A percentile compares a stretch with the other conserved stretches of the same genome.
Evolutionary conservation across 176 grass and related monocot species (phyloP).

Genomic region (Dactylis glomerata): DNA sequence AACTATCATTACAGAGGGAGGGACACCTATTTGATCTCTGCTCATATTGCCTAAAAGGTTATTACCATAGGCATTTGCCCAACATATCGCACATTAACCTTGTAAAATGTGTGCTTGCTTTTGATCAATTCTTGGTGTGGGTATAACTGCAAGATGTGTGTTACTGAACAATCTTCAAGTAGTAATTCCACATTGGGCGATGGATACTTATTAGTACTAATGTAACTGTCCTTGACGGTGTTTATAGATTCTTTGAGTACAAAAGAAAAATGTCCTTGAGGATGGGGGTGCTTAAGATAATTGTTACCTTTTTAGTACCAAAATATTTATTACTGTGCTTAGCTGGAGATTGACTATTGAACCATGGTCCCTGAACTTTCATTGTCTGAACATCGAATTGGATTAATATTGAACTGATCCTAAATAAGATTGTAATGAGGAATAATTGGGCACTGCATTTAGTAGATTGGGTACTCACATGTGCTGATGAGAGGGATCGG

Average conservation of each 20-base stretch:
- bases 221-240: not conserved
- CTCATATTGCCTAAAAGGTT: not conserved
- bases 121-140: not conserved
- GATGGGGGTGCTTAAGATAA: not conserved
- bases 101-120: not conserved
- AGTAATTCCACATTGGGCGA: not conserved
- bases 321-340: not conserved
- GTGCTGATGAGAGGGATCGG: not conserved
- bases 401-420: not conserved
- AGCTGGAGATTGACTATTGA: constrained; percentile 7
- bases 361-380: not conserved
- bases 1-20: not conserved
- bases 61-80: not conserved
- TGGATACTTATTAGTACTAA: not conserved
- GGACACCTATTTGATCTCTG: not conserved
- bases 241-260: constrained; percentile 6
- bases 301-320: constrained; percentile 3
- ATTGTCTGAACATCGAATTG: not conserved
- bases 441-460: constrained; percentile 7
- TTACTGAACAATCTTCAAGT: not conserved
- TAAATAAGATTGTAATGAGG: constrained; percentile 8
- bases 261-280: not conserved
- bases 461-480: not conserved
- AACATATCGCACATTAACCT: not conserved
- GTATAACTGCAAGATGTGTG: not conserved